phyloP scores from a whole-genome alignment of 129 eudicot genomes.

The Calendula officinalis region DNA sequence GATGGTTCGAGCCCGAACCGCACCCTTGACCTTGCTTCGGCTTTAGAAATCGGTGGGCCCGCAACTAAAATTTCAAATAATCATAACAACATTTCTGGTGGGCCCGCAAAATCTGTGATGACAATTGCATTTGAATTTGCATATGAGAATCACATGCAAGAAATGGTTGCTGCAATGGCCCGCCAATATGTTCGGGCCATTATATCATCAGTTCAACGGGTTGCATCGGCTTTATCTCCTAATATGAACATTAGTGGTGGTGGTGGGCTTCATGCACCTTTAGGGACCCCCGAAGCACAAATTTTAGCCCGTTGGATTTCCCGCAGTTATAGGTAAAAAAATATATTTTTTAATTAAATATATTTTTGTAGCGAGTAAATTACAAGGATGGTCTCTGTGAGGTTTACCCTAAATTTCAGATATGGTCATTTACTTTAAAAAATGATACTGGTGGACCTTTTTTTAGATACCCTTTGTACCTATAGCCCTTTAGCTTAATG shows the following conservation, averaged over 20 bases:
- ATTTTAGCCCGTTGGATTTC: constrained; percentile 79
- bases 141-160: constrained; percentile 96
- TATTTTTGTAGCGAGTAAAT: too few relatives aligned
- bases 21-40: constrained; percentile 94
- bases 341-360: too few relatives aligned
- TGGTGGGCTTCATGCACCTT: constrained; percentile 61
- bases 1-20: constrained; percentile 86
- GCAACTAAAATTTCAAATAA: constrained; percentile 51
- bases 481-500: too few relatives aligned
- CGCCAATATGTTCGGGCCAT: constrained; percentile 81
- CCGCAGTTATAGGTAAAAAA: constrained; percentile 74
- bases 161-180: constrained; percentile 84
- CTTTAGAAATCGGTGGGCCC: constrained; percentile 74
- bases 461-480: too few relatives aligned
- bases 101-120: constrained; percentile 70
- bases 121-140: constrained; percentile 94
- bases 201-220: constrained; percentile 91
- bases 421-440: too few relatives aligned
- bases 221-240: constrained; percentile 89
- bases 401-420: too few relatives aligned
- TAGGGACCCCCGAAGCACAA: constrained; percentile 84
- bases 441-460: too few relatives aligned
- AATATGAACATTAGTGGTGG: constrained; percentile 42
- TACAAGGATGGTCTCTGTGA: too few relatives aligned
- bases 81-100: constrained; percentile 31